phyloP scores from a whole-genome alignment of 768 basidiomycete species.

The Xerocomellus intermedius region DNA sequence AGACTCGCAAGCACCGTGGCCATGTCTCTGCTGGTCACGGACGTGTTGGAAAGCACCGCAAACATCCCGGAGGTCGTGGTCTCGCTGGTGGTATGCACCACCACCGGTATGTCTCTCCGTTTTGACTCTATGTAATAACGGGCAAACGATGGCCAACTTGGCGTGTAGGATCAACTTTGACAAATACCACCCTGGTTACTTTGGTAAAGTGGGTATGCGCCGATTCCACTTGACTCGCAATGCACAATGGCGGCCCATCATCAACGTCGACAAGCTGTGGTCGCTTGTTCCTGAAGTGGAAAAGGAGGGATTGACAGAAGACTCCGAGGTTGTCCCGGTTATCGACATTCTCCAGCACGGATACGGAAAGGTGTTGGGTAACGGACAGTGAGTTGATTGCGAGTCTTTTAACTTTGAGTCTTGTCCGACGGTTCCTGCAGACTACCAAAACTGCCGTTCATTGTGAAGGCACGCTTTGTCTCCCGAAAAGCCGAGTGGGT shows the following conservation, averaged over 20 bases:
- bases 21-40: constrained; percentile 99
- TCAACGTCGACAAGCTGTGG: constrained; percentile 99
- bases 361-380: constrained; percentile 94
- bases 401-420: not conserved
- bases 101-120: constrained; percentile 70
- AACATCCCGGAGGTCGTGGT: constrained; percentile 99
- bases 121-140: not conserved
- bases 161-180: constrained; percentile 85
- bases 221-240: constrained; percentile 95
- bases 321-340: constrained; percentile 87
- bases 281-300: constrained; percentile 82
- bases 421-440: constrained; percentile 34
- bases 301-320: constrained; percentile 71
- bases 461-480: constrained; percentile 97
- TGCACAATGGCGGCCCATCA: constrained; percentile 86
- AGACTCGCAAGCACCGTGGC: constrained; percentile 99
- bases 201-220: constrained; percentile 99
- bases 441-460: constrained; percentile 89
- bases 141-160: not conserved
- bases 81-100: constrained; percentile 99
- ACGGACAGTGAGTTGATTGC: constrained; percentile 66
- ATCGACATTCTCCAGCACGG: constrained; percentile 84
- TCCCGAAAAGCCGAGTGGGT: constrained; percentile 80
- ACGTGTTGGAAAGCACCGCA: constrained; percentile 99
- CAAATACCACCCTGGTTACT: constrained; percentile 99